Percentiles rank a stretch among this genome's conserved stretches.
These are phyloP conservation scores for Fraxinus pennsylvanica DNA, from an alignment of 257 asterid genomes.

Conservation along the genomic window DNA sequence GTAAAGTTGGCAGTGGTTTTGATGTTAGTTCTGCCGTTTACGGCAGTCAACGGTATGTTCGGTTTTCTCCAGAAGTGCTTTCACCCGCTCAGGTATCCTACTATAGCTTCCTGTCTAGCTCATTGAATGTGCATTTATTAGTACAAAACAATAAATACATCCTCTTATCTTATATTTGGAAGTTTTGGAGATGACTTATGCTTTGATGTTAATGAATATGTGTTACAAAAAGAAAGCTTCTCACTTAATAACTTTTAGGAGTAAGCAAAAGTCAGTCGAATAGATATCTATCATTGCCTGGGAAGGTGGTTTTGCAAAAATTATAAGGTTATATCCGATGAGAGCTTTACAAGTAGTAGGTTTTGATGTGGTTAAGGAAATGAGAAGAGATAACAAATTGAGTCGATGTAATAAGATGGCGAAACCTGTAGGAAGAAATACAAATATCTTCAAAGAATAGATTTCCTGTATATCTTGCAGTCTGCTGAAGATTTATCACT, in stretches of 20 bases:
- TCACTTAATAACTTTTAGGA: background rate
- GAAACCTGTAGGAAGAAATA: background rate
- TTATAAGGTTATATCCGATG: background rate
- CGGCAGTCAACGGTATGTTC: constrained; percentile 91
- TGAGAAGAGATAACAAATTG: background rate
- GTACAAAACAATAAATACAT: background rate
- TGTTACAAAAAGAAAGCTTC: background rate
- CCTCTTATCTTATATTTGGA: background rate
- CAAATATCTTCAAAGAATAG: background rate
- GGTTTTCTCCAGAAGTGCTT: constrained; percentile 89
- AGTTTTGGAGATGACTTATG: background rate
- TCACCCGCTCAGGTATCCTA: constrained; percentile 84
- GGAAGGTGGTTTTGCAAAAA: background rate
- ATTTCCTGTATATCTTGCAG: background rate
- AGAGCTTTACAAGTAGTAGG: background rate
- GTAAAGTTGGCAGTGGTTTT: constrained; percentile 99
- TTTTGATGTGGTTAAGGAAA: background rate
- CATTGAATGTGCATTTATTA: background rate
- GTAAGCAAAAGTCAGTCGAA: background rate
- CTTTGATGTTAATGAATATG: background rate
- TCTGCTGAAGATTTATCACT: background rate
- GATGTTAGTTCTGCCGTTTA: constrained; percentile 99
- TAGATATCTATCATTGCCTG: background rate
- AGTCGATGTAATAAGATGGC: background rate
- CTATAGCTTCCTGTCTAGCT: constrained; percentile 1